Evolutionary conservation across 139 green algal species (phyloP).

Genomic region (Prasinococcaceae sp.): DNA sequence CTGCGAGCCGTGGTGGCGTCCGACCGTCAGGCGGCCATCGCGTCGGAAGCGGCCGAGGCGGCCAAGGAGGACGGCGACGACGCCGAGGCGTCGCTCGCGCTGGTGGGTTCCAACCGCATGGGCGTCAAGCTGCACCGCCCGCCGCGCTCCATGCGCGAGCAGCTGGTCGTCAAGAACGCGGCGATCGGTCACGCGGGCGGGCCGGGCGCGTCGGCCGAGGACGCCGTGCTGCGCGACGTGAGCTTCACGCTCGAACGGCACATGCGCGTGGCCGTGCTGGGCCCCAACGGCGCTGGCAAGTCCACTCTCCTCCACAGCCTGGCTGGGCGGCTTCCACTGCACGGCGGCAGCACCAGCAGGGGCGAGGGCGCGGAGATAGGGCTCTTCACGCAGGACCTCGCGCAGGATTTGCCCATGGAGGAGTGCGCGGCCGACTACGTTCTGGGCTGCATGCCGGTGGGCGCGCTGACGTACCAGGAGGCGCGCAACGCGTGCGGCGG

Average conservation of each 20-base stretch:
- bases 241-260: conserved; percentile 27
- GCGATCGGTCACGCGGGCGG: conserved; percentile 32
- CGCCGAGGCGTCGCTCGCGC: neutral
- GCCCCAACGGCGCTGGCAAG: conserved; percentile 51
- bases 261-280: conserved; percentile 32
- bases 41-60: too few relatives aligned
- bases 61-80: too few relatives aligned
- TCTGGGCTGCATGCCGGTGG: conserved; percentile 26
- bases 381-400: conserved; percentile 60
- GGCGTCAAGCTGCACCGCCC: conserved; percentile 36
- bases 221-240: conserved; percentile 25
- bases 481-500: conserved; percentile 38
- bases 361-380: conserved; percentile 41
- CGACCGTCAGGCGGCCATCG: too few relatives aligned
- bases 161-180: conserved; percentile 31
- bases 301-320: conserved; percentile 30
- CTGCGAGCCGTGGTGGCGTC: conserved; percentile 11
- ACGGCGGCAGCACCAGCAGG: conserved; percentile 24
- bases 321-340: conserved; percentile 26
- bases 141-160: conserved; percentile 39
- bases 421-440: conserved; percentile 34
- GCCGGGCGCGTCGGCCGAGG: neutral
- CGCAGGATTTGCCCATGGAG: conserved; percentile 50
- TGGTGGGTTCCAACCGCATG: conserved; percentile 1
- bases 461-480: conserved; percentile 32